phyloP scores from a whole-genome alignment of 805 yeast species.

The Monosporozyma yasuniensis region DNA sequence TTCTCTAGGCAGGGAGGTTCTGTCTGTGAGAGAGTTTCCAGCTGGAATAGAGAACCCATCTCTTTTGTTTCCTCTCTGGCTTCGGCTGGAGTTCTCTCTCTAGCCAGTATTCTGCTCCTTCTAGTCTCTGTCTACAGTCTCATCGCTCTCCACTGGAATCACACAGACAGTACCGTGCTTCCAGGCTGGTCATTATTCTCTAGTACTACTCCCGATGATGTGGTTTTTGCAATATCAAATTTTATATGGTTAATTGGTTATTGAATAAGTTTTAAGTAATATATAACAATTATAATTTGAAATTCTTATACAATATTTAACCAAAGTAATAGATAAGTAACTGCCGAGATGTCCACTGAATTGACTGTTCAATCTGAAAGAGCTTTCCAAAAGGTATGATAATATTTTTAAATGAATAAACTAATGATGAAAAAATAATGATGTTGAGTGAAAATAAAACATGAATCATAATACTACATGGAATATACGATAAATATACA shows the following conservation, averaged over 20 bases:
- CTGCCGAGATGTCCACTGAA: conserved; percentile 90
- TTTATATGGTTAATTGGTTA: too few relatives aligned
- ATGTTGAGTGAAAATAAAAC: not conserved
- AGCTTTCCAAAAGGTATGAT: conserved; percentile 99
- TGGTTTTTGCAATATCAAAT: not conserved
- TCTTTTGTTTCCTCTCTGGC: too few relatives aligned
- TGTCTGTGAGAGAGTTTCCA: too few relatives aligned
- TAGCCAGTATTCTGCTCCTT: too few relatives aligned
- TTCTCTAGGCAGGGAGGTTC: not conserved
- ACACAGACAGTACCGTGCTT: too few relatives aligned
- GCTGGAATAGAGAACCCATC: too few relatives aligned
- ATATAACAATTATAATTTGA: not conserved
- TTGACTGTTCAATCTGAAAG: conserved; percentile 99
- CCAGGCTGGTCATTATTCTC: too few relatives aligned
- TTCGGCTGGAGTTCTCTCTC: too few relatives aligned
- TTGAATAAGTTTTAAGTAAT: not conserved
- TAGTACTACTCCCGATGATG: not conserved
- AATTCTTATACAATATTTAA: not conserved
- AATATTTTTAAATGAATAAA: not conserved
- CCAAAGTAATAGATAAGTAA: conserved; percentile 16
- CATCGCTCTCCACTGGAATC: too few relatives aligned
- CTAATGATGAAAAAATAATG: not conserved
- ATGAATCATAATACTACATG: too few relatives aligned
- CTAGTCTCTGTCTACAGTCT: too few relatives aligned
- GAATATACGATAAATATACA: too few relatives aligned